Evolutionary conservation across 208 protist genomes (phyloP).

Genomic region (Leishmania lainsoni): DNA sequence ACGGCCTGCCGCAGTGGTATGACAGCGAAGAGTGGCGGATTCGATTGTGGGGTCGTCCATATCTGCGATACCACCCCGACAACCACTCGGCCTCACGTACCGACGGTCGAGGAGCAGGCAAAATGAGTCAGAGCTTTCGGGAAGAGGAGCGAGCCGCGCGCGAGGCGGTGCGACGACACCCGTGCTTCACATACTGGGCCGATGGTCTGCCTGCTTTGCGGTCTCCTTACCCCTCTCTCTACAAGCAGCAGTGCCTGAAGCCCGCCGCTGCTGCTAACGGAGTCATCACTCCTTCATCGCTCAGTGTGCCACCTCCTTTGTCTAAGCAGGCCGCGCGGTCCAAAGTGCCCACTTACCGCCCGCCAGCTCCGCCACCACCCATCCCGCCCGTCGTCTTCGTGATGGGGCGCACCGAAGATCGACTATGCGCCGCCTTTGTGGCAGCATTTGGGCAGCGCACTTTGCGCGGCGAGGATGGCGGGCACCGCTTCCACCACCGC

Average conservation of each 20-base stretch:
- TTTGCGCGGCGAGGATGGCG: conserved; percentile 68
- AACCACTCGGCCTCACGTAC: not conserved
- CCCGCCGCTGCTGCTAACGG: not conserved
- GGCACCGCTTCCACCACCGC: conserved; percentile 61
- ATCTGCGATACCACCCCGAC: not conserved
- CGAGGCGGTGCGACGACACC: conserved; percentile 25
- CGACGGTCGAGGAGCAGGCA: not conserved
- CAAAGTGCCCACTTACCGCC: conserved; percentile 15
- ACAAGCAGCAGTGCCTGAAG: not conserved
- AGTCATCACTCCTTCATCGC: not conserved
- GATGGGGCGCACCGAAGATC: conserved; percentile 53
- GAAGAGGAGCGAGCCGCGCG: not conserved
- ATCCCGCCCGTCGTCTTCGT: conserved; percentile 20
- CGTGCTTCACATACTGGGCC: conserved; percentile 26
- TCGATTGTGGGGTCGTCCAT: conserved; percentile 26
- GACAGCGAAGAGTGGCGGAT: conserved; percentile 23
- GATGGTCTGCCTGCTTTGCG: not conserved
- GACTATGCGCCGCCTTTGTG: conserved; percentile 73
- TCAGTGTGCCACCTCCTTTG: conserved; percentile 9
- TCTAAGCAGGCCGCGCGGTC: not conserved
- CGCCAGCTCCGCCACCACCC: conserved; percentile 9
- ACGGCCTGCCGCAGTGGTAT: conserved; percentile 44
- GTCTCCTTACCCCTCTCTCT: conserved; percentile 10
- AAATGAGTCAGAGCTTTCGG: not conserved
- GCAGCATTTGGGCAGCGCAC: conserved; percentile 71